Conservation (phyloP, 139 green algal genomes). For the Micractinium conductrix region DNA sequence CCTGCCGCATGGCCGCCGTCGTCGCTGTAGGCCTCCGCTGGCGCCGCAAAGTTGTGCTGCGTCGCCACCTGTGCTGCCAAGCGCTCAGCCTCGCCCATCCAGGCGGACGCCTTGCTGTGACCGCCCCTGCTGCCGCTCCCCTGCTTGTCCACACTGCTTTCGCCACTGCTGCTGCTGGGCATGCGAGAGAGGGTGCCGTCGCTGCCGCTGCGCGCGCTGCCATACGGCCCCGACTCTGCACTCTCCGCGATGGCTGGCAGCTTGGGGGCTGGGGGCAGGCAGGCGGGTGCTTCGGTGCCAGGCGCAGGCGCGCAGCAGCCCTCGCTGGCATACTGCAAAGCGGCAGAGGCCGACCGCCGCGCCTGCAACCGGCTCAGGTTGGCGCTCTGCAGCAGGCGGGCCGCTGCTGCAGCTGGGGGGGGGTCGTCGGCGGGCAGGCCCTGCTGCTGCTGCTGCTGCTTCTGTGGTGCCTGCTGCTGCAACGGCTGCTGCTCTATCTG, state of each 20-base stretch:
- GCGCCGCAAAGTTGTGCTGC: background rate
- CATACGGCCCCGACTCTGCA: background rate
- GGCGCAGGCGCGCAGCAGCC: background rate
- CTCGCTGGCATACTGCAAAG: background rate
- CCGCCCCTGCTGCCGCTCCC: background rate
- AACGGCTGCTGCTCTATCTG: background rate
- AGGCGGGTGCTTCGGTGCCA: background rate
- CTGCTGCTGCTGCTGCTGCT: background rate
- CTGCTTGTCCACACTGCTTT: background rate
- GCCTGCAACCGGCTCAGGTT: constrained; percentile 5
- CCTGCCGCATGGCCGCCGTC: background rate
- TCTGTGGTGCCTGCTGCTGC: background rate
- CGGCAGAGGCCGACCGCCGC: background rate
- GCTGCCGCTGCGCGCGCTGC: background rate
- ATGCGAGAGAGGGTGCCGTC: background rate
- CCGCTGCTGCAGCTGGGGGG: background rate
- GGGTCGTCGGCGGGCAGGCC: background rate
- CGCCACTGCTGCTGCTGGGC: background rate
- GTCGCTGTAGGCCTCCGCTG: background rate
- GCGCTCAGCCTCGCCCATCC: background rate
- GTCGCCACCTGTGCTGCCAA: background rate
- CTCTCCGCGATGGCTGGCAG: background rate
- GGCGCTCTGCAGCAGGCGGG: background rate
- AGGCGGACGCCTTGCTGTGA: background rate
- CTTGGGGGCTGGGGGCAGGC: background rate